phyloP scores from a whole-genome alignment of 2,329 filamentous ascomycete genomes.

The Leptographium radiaticola region DNA sequence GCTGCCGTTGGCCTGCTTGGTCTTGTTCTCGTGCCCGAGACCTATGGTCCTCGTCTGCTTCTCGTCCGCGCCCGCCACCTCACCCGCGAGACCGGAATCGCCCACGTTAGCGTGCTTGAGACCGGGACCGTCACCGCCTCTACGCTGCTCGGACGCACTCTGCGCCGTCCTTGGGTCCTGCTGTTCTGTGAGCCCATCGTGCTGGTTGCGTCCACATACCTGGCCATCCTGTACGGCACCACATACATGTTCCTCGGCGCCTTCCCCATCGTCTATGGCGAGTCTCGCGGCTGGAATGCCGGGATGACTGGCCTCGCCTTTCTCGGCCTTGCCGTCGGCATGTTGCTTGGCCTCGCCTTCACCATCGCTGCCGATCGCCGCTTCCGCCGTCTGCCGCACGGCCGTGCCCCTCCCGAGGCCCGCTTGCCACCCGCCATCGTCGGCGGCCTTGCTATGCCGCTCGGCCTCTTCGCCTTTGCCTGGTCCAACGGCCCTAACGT shows the following conservation, averaged over 20 bases:
- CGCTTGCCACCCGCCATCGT: constrained; percentile 49
- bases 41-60: constrained; percentile 45
- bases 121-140: no score
- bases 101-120: constrained; percentile 26
- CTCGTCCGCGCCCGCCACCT: constrained; percentile 38
- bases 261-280: constrained; percentile 54
- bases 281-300: constrained; percentile 42
- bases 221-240: constrained; percentile 44
- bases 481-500: constrained; percentile 42
- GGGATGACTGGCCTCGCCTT: constrained; percentile 53
- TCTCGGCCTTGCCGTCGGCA: constrained; percentile 55
- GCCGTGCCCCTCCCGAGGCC: constrained; percentile 52
- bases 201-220: constrained; percentile 45
- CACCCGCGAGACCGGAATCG: constrained; percentile 31
- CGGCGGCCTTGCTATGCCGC: constrained; percentile 47
- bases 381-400: no score
- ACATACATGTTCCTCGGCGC: constrained; percentile 46
- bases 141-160: no score
- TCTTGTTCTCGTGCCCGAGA: constrained; percentile 41
- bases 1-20: constrained; percentile 45
- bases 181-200: background rate
- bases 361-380: constrained; percentile 20
- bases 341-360: constrained; percentile 40
- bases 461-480: constrained; percentile 56
- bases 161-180: constrained; percentile 40